These are phyloP conservation scores for Wickerhamiella shivajii DNA, from an alignment of 805 yeast genomes.

Conservation along the genomic window DNA sequence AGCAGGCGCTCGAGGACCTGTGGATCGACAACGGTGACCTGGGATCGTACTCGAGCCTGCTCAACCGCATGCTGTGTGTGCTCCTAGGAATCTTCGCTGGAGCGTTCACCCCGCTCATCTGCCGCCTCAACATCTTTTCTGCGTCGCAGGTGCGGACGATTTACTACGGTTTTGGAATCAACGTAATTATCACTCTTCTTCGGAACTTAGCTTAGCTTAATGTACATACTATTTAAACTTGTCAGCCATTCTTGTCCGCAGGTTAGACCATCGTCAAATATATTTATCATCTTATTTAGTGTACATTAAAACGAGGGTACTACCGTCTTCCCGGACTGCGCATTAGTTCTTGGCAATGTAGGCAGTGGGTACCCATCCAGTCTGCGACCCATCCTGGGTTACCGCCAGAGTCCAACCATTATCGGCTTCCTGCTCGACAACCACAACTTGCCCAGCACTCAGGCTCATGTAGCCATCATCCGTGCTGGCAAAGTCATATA, in stretches of 20 bases:
- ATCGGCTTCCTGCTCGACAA: slow-evolving; percentile 54
- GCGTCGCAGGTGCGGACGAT: slow-evolving; percentile 1
- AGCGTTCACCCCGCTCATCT: slow-evolving; percentile 46
- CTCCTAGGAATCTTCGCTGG: slow-evolving; percentile 64
- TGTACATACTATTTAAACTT: slow-evolving; percentile 1
- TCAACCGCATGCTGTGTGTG: slow-evolving; percentile 28
- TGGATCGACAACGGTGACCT: slow-evolving; percentile 75
- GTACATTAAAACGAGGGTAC: too few relatives aligned
- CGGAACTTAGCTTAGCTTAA: background rate
- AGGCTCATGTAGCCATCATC: slow-evolving; percentile 76
- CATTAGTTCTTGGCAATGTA: slow-evolving; percentile 39
- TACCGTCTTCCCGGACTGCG: too few relatives aligned
- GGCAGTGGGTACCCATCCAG: slow-evolving; percentile 98
- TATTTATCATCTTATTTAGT: too few relatives aligned
- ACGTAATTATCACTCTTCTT: slow-evolving; percentile 3
- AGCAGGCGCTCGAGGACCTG: slow-evolving; percentile 49
- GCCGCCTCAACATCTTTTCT: slow-evolving; percentile 16
- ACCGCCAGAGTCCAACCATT: slow-evolving; percentile 95
- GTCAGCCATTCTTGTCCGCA: too few relatives aligned
- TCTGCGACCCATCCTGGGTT: slow-evolving; percentile 53
- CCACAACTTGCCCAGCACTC: slow-evolving; percentile 58
- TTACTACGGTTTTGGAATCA: slow-evolving; percentile 3
- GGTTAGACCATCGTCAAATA: too few relatives aligned
- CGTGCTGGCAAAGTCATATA: slow-evolving; percentile 78
- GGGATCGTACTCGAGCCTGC: slow-evolving; percentile 17